Evolutionary conservation across 2,329 filamentous ascomycete species (phyloP).

Genomic region (Clarireedia paspali): DNA sequence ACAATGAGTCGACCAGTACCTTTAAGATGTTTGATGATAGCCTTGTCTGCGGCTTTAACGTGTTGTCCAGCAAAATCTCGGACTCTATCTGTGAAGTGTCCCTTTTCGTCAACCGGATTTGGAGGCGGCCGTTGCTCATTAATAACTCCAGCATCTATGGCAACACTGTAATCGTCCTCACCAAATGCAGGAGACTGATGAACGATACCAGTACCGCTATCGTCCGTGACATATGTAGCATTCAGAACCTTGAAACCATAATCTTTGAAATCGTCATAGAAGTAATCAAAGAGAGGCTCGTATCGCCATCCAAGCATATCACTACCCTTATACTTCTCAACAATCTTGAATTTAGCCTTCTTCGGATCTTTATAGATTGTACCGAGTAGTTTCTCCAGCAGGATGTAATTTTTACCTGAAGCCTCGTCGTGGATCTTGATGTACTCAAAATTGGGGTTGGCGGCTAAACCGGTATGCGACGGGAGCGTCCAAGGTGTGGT

Average conservation of each 20-base stretch:
- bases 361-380: slow-evolving; percentile 92
- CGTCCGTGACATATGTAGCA: slow-evolving; percentile 78
- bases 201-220: slow-evolving; percentile 88
- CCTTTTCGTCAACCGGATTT: slow-evolving; percentile 81
- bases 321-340: slow-evolving; percentile 72
- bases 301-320: slow-evolving; percentile 81
- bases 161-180: slow-evolving; percentile 91
- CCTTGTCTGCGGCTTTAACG: slow-evolving; percentile 88
- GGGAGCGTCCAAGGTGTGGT: slow-evolving; percentile 65
- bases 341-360: slow-evolving; percentile 83
- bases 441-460: slow-evolving; percentile 78
- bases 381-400: slow-evolving; percentile 72
- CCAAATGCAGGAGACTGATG: slow-evolving; percentile 91
- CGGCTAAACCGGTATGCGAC: slow-evolving; percentile 70
- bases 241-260: slow-evolving; percentile 74
- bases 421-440: slow-evolving; percentile 78
- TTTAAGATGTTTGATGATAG: slow-evolving; percentile 86
- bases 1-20: slow-evolving; percentile 67
- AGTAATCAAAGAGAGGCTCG: slow-evolving; percentile 82
- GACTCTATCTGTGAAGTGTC: slow-evolving; percentile 70
- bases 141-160: slow-evolving; percentile 68
- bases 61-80: slow-evolving; percentile 78
- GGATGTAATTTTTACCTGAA: slow-evolving; percentile 74
- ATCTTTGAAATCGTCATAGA: slow-evolving; percentile 82
- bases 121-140: slow-evolving; percentile 71